Evolutionary conservation across 164 flowering plant species (phyloP).

Genomic region (Berberis thunbergii): DNA sequence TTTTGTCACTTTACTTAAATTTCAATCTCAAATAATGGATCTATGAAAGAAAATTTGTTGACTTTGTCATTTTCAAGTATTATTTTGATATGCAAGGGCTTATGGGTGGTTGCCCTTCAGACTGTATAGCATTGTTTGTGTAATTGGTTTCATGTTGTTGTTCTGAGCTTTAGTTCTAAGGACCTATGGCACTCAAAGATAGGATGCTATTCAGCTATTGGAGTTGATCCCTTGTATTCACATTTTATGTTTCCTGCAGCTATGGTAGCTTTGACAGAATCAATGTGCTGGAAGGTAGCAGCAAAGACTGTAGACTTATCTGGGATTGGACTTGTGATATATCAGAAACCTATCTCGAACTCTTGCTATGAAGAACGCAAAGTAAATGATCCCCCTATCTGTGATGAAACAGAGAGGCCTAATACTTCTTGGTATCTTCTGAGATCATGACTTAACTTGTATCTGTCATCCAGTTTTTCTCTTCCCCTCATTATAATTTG

Average conservation of each 20-base stretch:
- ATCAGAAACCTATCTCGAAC: constrained; percentile 71
- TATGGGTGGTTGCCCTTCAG: no score
- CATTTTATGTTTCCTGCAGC: constrained; percentile 26
- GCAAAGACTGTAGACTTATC: constrained; percentile 2
- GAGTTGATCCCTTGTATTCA: not conserved
- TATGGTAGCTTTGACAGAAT: constrained; percentile 16
- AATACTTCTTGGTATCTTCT: constrained; percentile 56
- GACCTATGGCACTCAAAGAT: not conserved
- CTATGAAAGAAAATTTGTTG: no score
- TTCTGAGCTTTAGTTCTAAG: no score
- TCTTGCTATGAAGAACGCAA: constrained; percentile 38
- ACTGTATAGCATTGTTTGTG: no score
- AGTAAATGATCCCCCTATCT: not conserved
- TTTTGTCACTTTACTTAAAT: no score
- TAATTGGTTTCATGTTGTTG: no score
- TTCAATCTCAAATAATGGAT: no score
- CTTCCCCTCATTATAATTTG: not conserved
- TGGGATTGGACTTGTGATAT: constrained; percentile 19
- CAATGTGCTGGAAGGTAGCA: not conserved
- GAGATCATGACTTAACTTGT: not conserved
- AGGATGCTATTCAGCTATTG: not conserved
- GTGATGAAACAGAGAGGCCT: not conserved
- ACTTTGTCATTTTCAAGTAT: no score
- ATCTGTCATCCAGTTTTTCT: not conserved
- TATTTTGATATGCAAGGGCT: no score